Conservation (phyloP, 1,139 yeast species). For the Yamadazyma oceani region DNA sequence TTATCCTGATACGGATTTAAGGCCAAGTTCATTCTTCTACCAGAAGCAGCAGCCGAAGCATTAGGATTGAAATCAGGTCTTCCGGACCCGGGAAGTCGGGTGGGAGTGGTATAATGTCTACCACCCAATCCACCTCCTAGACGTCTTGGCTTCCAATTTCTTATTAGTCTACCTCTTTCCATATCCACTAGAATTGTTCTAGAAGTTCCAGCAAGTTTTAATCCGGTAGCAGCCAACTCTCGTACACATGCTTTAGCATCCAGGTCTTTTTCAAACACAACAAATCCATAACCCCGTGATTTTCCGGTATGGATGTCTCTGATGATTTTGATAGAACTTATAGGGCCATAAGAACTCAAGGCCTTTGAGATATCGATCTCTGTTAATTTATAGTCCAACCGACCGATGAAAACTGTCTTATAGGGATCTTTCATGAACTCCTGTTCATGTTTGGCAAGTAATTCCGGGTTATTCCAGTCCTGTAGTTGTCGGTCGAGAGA, state of each 20-base stretch:
- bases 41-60: constrained; percentile 57
- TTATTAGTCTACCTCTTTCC: constrained; percentile 76
- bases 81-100: constrained; percentile 12
- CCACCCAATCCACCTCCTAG: constrained; percentile 71
- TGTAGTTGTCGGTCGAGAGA: constrained; percentile 37
- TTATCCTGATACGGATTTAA: constrained; percentile 14
- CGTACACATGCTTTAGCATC: constrained; percentile 62
- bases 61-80: constrained; percentile 33
- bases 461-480: constrained; percentile 49
- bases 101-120: constrained; percentile 48
- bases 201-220: constrained; percentile 28
- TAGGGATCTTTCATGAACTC: constrained; percentile 69
- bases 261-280: constrained; percentile 61
- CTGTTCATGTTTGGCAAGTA: constrained; percentile 53
- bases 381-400: constrained; percentile 64
- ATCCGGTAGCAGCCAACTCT: constrained; percentile 55
- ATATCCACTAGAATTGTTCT: constrained; percentile 71
- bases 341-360: constrained; percentile 66
- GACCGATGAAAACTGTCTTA: constrained; percentile 72
- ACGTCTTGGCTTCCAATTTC: constrained; percentile 79
- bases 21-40: constrained; percentile 27
- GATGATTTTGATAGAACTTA: constrained; percentile 68
- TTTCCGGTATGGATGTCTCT: constrained; percentile 51
- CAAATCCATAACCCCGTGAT: constrained; percentile 83
- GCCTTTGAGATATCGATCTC: constrained; percentile 69